Evolutionary conservation across 1,284 basidiomycete species (phyloP), one percentile per base, ranked within the genome.

Genomic region (Ustilago vetiveriae): DNA sequence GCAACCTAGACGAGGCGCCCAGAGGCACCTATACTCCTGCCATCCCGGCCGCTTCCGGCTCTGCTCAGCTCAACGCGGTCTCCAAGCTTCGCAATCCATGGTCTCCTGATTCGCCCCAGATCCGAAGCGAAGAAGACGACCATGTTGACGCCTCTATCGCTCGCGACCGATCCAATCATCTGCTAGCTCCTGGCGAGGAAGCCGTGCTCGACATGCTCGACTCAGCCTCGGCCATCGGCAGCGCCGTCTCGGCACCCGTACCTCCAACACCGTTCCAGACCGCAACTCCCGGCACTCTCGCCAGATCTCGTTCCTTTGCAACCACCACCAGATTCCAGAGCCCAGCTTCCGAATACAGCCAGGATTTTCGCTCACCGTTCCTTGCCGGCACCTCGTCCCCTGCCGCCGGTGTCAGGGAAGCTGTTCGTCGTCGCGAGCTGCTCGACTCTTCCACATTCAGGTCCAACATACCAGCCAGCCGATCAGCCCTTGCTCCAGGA

Each of bases 191-290:
- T 4, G 72, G 53, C 22, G 74, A 75, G 37, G 43, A 55, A 17
- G 72, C 74, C 4, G 74, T 74, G 10, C 62, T 75, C 24, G 56
- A 67, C 45, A 74, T 75, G 74, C 71, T 75, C 29, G 74, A 72
- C n/a, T 48, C 60, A 4, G 44, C 42, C 21, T 56, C 67, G 7
- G 42, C n/a, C 6, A 26, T 55, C 16, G 43, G 43, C 27, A 66
- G 49, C 22, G 40, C 54, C 14, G 43, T 48, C 1, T 57, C 58
- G 14, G 57, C 53, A 3, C 53, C 58, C 19, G 44, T 58, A 14
- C 55, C 63, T 6, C 41, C 49, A 3, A 56, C 58, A 22, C 54
- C 65, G 1, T 62, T 54, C 23, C 53, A 62, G 40, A 68, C 65
- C 17, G 65, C 54, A 3, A 63, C 65, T 6, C 65, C 65, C 3